These are phyloP conservation scores for Halophytophthora batemanensis DNA, from an alignment of 352 stramenopile species.

Conservation along the genomic window DNA sequence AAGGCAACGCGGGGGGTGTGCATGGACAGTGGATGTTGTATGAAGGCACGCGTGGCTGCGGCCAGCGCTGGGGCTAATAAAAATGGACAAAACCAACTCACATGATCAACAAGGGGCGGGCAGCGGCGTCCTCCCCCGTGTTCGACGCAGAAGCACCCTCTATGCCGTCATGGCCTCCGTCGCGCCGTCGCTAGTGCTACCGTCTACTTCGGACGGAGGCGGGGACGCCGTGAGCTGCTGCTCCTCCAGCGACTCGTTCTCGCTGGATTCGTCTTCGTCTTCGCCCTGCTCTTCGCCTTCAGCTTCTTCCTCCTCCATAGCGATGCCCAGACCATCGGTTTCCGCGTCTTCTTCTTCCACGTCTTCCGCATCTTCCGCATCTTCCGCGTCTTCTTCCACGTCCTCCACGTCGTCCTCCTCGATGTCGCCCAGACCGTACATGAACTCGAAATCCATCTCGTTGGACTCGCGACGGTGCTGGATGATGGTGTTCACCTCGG, in stretches of 20 bases:
- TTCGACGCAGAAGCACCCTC: slow-evolving; percentile 4
- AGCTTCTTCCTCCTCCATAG: no score
- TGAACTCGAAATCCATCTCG: slow-evolving; percentile 77
- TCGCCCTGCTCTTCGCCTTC: no score
- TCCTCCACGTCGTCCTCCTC: slow-evolving; percentile 32
- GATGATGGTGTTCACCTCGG: slow-evolving; percentile 84
- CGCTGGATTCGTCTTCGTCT: no score
- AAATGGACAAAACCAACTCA: slow-evolving; percentile 31
- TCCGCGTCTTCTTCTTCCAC: slow-evolving; percentile 13
- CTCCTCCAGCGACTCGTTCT: slow-evolving; percentile 11
- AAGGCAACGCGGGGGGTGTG: slow-evolving; percentile 17
- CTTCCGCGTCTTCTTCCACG: slow-evolving; percentile 26
- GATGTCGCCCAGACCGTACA: slow-evolving; percentile 53
- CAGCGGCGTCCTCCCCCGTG: slow-evolving; percentile 11
- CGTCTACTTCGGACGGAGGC: slow-evolving; percentile 19
- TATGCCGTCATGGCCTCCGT: slow-evolving; percentile 24
- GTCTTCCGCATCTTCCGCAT: slow-evolving; percentile 14
- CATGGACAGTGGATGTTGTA: slow-evolving; percentile 25
- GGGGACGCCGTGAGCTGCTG: slow-evolving; percentile 3
- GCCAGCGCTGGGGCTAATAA: slow-evolving; percentile 23
- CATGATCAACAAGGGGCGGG: slow-evolving; percentile 14
- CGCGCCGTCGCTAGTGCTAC: slow-evolving; percentile 12
- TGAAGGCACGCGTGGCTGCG: slow-evolving; percentile 16
- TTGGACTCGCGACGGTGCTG: slow-evolving; percentile 77
- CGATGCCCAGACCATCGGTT: no score